Conservation (phyloP, 2,329 filamentous ascomycete genomes). For the Aspergillus hortae region DNA sequence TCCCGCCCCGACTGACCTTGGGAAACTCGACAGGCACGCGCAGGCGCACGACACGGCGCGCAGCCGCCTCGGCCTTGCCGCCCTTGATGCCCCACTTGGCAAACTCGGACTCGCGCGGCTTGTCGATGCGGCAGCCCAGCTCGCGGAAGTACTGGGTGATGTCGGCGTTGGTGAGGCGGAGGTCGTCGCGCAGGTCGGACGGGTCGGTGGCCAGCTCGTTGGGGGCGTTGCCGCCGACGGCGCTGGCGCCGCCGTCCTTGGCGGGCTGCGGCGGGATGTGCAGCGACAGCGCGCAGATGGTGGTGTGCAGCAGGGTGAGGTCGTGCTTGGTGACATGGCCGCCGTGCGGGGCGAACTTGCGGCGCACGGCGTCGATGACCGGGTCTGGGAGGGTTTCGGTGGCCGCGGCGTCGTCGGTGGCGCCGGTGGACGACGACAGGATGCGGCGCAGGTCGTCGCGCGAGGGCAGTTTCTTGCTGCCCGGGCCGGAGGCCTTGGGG, state of each 20-base stretch:
- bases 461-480: slow-evolving; percentile 39
- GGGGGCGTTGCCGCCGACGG: slow-evolving; percentile 32
- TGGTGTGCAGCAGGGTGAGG: slow-evolving; percentile 42
- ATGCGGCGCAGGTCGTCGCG: slow-evolving; percentile 39
- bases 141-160: slow-evolving; percentile 44
- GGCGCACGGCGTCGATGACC: slow-evolving; percentile 39
- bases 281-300: slow-evolving; percentile 44
- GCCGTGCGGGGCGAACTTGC: slow-evolving; percentile 39
- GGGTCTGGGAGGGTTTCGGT: slow-evolving; percentile 31
- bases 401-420: slow-evolving; percentile 13
- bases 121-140: slow-evolving; percentile 43
- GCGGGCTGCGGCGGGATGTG: slow-evolving; percentile 43
- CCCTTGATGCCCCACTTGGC: slow-evolving; percentile 49
- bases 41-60: slow-evolving; percentile 62
- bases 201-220: slow-evolving; percentile 43
- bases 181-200: slow-evolving; percentile 43
- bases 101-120: slow-evolving; percentile 39
- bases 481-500: slow-evolving; percentile 24
- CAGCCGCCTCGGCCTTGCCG: slow-evolving; percentile 56
- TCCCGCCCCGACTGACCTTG: slow-evolving; percentile 49
- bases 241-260: slow-evolving; percentile 33
- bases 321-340: slow-evolving; percentile 35
- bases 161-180: slow-evolving; percentile 35
- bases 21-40: slow-evolving; percentile 80
- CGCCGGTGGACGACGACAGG: slow-evolving; percentile 28